phyloP scores from a whole-genome alignment of 768 basidiomycete genomes.

The Naematelia aurantialba region DNA sequence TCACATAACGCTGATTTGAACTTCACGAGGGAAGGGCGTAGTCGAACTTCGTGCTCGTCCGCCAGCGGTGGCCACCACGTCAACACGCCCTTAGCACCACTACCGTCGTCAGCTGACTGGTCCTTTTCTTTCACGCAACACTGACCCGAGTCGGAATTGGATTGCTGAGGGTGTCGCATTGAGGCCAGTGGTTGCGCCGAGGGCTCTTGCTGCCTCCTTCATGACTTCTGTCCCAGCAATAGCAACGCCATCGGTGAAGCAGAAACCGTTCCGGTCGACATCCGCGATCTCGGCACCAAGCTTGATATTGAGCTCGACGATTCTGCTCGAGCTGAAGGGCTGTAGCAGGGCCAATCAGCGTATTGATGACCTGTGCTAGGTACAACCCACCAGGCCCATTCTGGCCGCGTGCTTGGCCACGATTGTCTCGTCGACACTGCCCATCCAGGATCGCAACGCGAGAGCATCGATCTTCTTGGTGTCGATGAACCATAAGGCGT shows the following conservation, averaged over 20 bases:
- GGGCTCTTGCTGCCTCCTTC: slow-evolving; percentile 31
- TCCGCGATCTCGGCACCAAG: slow-evolving; percentile 24
- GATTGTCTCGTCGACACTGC: slow-evolving; percentile 41
- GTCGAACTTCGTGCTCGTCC: slow-evolving; percentile 27
- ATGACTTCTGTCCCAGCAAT: slow-evolving; percentile 40
- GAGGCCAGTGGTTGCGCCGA: slow-evolving; percentile 33
- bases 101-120: slow-evolving; percentile 13
- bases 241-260: slow-evolving; percentile 48
- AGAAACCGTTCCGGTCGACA: slow-evolving; percentile 32
- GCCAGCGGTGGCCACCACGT: slow-evolving; percentile 34
- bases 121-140: background rate
- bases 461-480: slow-evolving; percentile 28
- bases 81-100: slow-evolving; percentile 48
- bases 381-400: slow-evolving; percentile 41
- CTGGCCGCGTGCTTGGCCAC: slow-evolving; percentile 47
- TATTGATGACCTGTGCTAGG: background rate
- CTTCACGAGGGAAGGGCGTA: slow-evolving; percentile 43
- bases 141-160: slow-evolving; percentile 47
- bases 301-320: slow-evolving; percentile 35
- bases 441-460: slow-evolving; percentile 43
- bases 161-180: slow-evolving; percentile 43
- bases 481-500: slow-evolving; percentile 48
- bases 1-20: slow-evolving; percentile 35
- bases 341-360: slow-evolving; percentile 7
- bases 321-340: slow-evolving; percentile 47